Evolutionary conservation across 805 yeast genomes (phyloP), one percentile per base, ranked within the genome.

Genomic region (Torulaspora delbrueckii): DNA sequence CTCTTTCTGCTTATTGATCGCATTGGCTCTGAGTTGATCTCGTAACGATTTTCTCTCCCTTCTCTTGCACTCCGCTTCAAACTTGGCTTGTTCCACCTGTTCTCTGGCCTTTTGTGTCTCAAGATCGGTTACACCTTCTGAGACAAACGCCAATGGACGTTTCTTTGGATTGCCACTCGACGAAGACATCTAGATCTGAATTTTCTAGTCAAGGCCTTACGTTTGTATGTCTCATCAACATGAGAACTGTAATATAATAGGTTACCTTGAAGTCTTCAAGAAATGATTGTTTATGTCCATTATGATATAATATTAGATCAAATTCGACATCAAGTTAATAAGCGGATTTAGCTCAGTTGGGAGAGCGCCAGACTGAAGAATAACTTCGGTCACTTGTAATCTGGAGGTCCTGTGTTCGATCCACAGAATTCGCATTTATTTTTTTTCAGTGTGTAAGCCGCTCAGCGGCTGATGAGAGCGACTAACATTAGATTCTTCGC

Each of bases 361-460:
- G 70, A 67, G 70, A 67, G 72, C 71, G 71, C 67, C 69, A 66
- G 70, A 66, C 70, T 66, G 70, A 66, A 67, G 69, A 55, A 19
- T 27, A 32, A 43, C 48, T 42, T 50, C 47, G 43, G 51, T 47
- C 47, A 31, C 36, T 31, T 42, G 52, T 39, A 30, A 62, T 67
- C 70, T 81, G 86, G 77, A 82, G 87, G 88, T 81, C 86, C 83
- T 79, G 86, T 79, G 86, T 82, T 82, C 87, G 83, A 82, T 79
- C 86, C 87, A 79, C 86, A 80, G 78, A 77, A 75, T 66, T 75
- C 79, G 82, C 82, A 77, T 56, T 53, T 50, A 18, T 40, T 57
- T 57, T 59, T n/a, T 19, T 19, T 19, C 6, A 4, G 1, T 19
- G 19, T 18, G 22, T 19, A 4, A 19, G 22, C 22, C 5, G 22